These are phyloP conservation scores for Cubamyces lactineus DNA, from an alignment of 768 basidiomycete genomes.

Conservation along the genomic window DNA sequence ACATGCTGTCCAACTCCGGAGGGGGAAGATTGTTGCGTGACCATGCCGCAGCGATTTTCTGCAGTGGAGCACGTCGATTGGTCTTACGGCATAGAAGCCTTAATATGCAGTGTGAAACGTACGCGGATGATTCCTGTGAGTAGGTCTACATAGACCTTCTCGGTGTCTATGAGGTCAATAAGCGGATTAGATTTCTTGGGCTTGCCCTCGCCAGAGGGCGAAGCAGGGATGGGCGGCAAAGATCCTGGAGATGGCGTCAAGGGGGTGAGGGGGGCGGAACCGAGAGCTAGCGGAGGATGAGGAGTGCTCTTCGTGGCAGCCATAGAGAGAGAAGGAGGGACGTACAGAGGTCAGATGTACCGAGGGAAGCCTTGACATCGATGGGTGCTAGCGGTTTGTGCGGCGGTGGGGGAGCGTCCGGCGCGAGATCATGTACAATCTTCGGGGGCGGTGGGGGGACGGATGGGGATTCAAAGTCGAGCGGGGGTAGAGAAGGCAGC, in stretches of 20 bases:
- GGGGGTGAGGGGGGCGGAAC: slow-evolving; percentile 20
- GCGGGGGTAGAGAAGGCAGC: slow-evolving; percentile 36
- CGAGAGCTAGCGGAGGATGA: slow-evolving; percentile 8
- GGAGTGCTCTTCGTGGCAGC: neutral
- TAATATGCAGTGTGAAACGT: slow-evolving; percentile 36
- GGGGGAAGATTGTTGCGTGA: slow-evolving; percentile 94
- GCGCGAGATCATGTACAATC: slow-evolving; percentile 16
- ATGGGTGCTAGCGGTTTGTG: slow-evolving; percentile 22
- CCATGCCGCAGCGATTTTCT: slow-evolving; percentile 99
- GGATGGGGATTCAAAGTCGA: slow-evolving; percentile 17
- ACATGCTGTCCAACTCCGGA: slow-evolving; percentile 89
- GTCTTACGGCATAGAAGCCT: slow-evolving; percentile 3
- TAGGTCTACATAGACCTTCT: slow-evolving; percentile 89
- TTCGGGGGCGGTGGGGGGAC: slow-evolving; percentile 33
- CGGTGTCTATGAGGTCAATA: slow-evolving; percentile 90
- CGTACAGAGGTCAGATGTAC: slow-evolving; percentile 20
- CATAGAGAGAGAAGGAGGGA: neutral
- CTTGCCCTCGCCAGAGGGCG: slow-evolving; percentile 46
- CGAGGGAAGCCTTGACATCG: slow-evolving; percentile 22
- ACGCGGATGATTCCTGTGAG: slow-evolving; percentile 91
- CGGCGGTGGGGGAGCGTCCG: slow-evolving; percentile 13
- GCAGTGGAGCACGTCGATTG: slow-evolving; percentile 23
- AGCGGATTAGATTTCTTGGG: slow-evolving; percentile 79
- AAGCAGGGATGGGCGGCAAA: slow-evolving; percentile 28
- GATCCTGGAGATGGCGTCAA: slow-evolving; percentile 21